Evolutionary conservation across 208 protist species (phyloP).

Genomic region (Trypanosoma theileri): DNA sequence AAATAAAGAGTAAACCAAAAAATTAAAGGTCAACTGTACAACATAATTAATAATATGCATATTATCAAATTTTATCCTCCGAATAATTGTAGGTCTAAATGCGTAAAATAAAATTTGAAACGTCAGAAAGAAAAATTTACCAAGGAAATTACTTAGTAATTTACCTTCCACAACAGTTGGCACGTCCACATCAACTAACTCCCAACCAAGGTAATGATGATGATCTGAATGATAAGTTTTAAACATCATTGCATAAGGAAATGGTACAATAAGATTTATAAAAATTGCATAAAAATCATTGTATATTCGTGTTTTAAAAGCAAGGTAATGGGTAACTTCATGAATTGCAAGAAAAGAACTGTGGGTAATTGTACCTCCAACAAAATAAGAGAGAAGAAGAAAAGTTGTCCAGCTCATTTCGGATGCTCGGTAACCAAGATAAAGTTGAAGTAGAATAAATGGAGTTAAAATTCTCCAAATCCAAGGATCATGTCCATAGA

Average conservation of each 20-base stretch:
- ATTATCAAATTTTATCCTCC: constrained; percentile 56
- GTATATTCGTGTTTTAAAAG: constrained; percentile 62
- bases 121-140: constrained; percentile 84
- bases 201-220: constrained; percentile 91
- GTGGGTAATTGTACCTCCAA: constrained; percentile 87
- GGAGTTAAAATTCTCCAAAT: constrained; percentile 44
- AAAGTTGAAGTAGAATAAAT: constrained; percentile 67
- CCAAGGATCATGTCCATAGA: constrained; percentile 68
- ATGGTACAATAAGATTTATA: constrained; percentile 81
- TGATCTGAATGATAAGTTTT: constrained; percentile 93
- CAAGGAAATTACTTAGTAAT: constrained; percentile 59
- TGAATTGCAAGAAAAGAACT: constrained; percentile 88
- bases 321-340: constrained; percentile 90
- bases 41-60: constrained; percentile 59
- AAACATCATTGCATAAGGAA: constrained; percentile 92
- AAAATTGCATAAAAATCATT: constrained; percentile 88
- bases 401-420: constrained; percentile 72
- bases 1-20: constrained; percentile 43
- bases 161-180: constrained; percentile 73
- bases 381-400: constrained; percentile 66
- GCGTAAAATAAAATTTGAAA: constrained; percentile 92
- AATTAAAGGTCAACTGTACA: constrained; percentile 50
- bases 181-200: constrained; percentile 86
- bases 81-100: constrained; percentile 77
- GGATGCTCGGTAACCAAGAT: constrained; percentile 50